A percentile compares a stretch with the other conserved stretches of the same genome.
Evolutionary conservation across 345 rosid genomes (phyloP).

Genomic region (Corchorus capsularis): DNA sequence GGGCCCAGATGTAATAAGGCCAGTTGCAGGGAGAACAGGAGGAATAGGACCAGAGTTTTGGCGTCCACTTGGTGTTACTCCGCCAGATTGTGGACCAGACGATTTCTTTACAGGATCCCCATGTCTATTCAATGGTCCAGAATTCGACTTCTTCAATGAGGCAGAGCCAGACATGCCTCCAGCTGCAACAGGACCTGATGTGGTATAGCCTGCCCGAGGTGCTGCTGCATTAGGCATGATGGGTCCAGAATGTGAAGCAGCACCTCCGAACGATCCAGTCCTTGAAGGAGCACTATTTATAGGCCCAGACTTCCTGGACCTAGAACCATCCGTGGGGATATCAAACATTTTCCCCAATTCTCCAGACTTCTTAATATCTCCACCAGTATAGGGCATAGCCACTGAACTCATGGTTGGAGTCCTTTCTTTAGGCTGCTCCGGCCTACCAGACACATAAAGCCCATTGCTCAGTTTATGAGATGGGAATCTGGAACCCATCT

Average conservation of each 20-base stretch:
- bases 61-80: conserved; percentile 68
- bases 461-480: conserved; percentile 92
- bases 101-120: conserved; percentile 91
- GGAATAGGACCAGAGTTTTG: conserved; percentile 94
- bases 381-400: conserved; percentile 96
- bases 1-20: conserved; percentile 93
- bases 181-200: conserved; percentile 66
- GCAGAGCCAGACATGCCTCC: conserved; percentile 60
- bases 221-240: conserved; percentile 76
- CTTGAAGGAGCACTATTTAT: conserved; percentile 77
- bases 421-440: conserved; percentile 89
- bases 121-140: conserved; percentile 89
- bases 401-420: conserved; percentile 82
- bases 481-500: conserved; percentile 93
- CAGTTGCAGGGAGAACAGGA: conserved; percentile 86
- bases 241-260: conserved; percentile 81
- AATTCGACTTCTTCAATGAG: conserved; percentile 86
- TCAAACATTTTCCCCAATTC: conserved; percentile 97
- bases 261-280: conserved; percentile 87
- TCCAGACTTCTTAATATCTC: conserved; percentile 90
- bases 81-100: conserved; percentile 95
- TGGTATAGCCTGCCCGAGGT: conserved; percentile 58
- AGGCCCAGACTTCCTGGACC: conserved; percentile 95
- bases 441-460: conserved; percentile 88
- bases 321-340: conserved; percentile 66